Conservation (phyloP, 1,284 basidiomycete genomes). For the Malassezia sp. region DNA sequence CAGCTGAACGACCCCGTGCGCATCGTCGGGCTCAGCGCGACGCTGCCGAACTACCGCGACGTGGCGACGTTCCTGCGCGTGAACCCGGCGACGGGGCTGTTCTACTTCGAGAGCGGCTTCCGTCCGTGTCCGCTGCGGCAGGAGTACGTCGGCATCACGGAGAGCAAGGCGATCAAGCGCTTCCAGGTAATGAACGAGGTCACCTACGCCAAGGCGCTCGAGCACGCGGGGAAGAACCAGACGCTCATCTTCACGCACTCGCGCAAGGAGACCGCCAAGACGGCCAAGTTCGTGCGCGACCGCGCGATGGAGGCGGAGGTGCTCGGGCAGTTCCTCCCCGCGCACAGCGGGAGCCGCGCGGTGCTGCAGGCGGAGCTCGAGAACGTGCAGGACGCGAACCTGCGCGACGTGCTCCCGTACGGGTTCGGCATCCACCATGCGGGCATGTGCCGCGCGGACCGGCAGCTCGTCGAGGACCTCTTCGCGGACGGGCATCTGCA, state of each 20-base stretch:
- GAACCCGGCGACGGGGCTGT: slow-evolving; percentile 78
- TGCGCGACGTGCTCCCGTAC: slow-evolving; percentile 84
- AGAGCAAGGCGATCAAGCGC: slow-evolving; percentile 98
- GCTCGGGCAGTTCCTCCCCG: slow-evolving; percentile 73
- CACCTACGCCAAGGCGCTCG: slow-evolving; percentile 75
- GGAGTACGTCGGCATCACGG: slow-evolving; percentile 93
- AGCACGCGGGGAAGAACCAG: slow-evolving; percentile 42
- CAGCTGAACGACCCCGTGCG: slow-evolving; percentile 69
- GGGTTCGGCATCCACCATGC: slow-evolving; percentile 98
- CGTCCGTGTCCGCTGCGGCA: slow-evolving; percentile 90
- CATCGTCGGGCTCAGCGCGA: slow-evolving; percentile 88
- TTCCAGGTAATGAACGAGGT: slow-evolving; percentile 98
- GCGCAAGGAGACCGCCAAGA: slow-evolving; percentile 95
- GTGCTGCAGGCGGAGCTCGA: slow-evolving; percentile 56
- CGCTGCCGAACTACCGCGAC: slow-evolving; percentile 93
- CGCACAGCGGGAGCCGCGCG: slow-evolving; percentile 30
- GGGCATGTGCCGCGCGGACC: slow-evolving; percentile 92
- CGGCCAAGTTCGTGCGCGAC: slow-evolving; percentile 85
- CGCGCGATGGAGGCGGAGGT: slow-evolving; percentile 93
- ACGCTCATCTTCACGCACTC: slow-evolving; percentile 90
- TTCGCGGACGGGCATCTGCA: slow-evolving; percentile 87
- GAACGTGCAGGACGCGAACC: slow-evolving; percentile 69
- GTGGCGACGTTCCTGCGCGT: slow-evolving; percentile 97
- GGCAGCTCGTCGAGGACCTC: slow-evolving; percentile 82
- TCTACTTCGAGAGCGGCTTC: slow-evolving; percentile 86